Evolutionary conservation across 176 grass and related monocot genomes (phyloP), one percentile per base, ranked within the genome.

Genomic region (Aegilops tauschii): DNA sequence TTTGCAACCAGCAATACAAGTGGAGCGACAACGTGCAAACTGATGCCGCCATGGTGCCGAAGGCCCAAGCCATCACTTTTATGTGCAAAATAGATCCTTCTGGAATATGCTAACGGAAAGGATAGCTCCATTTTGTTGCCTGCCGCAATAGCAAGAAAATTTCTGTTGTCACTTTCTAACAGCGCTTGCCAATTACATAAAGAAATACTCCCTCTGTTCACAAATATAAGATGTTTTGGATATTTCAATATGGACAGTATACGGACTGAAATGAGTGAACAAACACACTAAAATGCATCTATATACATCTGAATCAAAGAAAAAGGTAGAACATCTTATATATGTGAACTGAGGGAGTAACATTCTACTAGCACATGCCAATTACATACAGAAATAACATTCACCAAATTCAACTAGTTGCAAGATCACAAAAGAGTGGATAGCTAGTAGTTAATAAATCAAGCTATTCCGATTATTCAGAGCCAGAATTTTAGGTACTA

Each of bases 51-150:
- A 98, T 92, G 50, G 93, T 92, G 64, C 89, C 87, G 16, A 98
- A 83, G n/a, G 95, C 95, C 89, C 95, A 98, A 35, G 93, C 89
- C 74, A 89, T 88, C 42, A 98, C 13, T 91, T 95, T 93, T 82
- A 90, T 98, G 76, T 98, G 91, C 34, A 89, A 92, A 45, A 45
- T 54, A 98, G 74, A 61, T 98, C 95, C 83, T 98, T 95, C 86
- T 98, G 93, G 83, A 98, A 98, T 76, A 89, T 95, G 80, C 93
- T 98, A 34, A 98, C 85, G 12, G 45, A 50, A 50, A 63, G 95
- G 17, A 98, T 89, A 64, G 95, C 95, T 90, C 92, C 95, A 73
- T 98, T 95, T 71, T 92, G 93, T 66, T 91, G 86, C 89, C 91
- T 95, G 87, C 5, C 29, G 63, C 21, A 27, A 66, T 44, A 69